Base-by-base conservation (phyloP, 192 early-diverging fungal species). In the Linnemannia exigua region DNA sequence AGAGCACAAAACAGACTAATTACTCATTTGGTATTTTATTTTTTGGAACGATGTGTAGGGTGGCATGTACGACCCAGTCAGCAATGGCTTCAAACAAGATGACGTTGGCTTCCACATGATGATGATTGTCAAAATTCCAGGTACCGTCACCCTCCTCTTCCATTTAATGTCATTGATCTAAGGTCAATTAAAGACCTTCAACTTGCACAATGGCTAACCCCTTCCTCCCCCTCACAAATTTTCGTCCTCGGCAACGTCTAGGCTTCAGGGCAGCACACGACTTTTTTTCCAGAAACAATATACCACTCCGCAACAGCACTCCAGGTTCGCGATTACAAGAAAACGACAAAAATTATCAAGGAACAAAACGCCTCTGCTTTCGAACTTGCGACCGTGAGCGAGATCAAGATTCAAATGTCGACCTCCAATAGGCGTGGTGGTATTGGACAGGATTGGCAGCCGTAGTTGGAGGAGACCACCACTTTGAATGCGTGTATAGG, bases 1-100 rank as follows among this genome's bases (percentile, higher is more conserved):
- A n/a, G n/a, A n/a, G n/a, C n/a, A n/a, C n/a, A n/a, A n/a, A n/a
- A n/a, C n/a, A n/a, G n/a, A n/a, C n/a, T n/a, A n/a, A n/a, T n/a
- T n/a, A n/a, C n/a, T n/a, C n/a, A n/a, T n/a, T n/a, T n/a, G n/a
- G n/a, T n/a, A n/a, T n/a, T n/a, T n/a, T n/a, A n/a, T n/a, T n/a
- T n/a, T n/a, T n/a, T n/a, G n/a, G n/a, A n/a, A n/a, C n/a, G 15
- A 15, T 14, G 36, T 9, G 25, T 79, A 79, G 77, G 77, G 77
- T 5, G 77, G 77, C 19, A 20, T 70, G 11, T 72, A 72, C 38
- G 77, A 79, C 11, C 54, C 77, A 0, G 52, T 79, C 12, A 12
- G 4, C 41, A 54, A 67, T 15, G 70, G 72, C 7, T 67, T 73
- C 12, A n/a, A 20, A 12, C 9, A 38, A 0, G 16, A 35, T 9